Percentiles rank a stretch among this genome's conserved stretches.
phyloP scores from a whole-genome alignment of 2,329 filamentous ascomycete species.

The Rutstroemia sp. region DNA sequence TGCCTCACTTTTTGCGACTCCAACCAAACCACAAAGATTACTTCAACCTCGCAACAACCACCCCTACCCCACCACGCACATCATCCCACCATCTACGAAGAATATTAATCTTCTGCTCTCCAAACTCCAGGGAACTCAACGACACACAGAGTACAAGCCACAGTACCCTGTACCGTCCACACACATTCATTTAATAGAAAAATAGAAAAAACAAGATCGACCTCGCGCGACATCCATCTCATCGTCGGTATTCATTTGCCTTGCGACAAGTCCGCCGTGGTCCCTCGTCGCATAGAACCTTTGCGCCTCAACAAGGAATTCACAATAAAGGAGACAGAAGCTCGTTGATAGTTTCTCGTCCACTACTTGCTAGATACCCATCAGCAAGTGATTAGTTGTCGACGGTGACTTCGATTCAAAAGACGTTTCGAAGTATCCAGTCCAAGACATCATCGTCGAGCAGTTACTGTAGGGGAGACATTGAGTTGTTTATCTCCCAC shows the following conservation, averaged over 20 bases:
- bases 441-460: slow-evolving; percentile 24
- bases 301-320: neutral
- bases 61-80: neutral
- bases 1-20: neutral
- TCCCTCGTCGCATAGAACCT: neutral
- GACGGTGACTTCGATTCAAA: neutral
- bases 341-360: too few species aligned
- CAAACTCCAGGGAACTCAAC: neutral
- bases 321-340: neutral
- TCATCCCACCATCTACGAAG: neutral
- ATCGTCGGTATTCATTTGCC: neutral
- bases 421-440: neutral
- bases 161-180: neutral
- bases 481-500: slow-evolving; percentile 96
- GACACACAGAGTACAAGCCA: neutral
- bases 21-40: neutral
- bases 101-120: neutral
- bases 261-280: neutral
- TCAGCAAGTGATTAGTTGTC: neutral
- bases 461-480: slow-evolving; percentile 75
- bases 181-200: slow-evolving; percentile 9
- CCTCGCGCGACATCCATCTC: neutral
- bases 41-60: neutral
- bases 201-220: neutral
- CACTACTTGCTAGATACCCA: neutral